Base-by-base conservation (phyloP, 192 early-diverging fungal species). In the Podila epicladia region DNA sequence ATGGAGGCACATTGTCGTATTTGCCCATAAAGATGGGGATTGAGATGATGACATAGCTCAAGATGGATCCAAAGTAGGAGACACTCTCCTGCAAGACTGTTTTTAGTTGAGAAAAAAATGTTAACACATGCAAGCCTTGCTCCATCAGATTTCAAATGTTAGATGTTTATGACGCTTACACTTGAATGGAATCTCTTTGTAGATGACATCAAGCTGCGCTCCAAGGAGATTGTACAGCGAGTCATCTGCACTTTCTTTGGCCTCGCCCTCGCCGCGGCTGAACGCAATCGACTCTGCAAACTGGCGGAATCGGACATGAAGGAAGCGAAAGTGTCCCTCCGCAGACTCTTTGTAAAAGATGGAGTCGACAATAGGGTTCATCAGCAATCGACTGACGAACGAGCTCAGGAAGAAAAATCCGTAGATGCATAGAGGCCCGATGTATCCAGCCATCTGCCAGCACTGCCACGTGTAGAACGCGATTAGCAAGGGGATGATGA, bases 251-350 rank as follows among this genome's bases (percentile, higher is more conserved):
- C 85, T 62, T 7, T 63, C 57, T 45, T 85, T 82, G 71, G 96
- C 95, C 58, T 84, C 82, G 4, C 73, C 65, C 80, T 96, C 94
- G 26, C 95, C 93, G n/a, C 89, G 84, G 70, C 92, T 87, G 62
- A 98, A 92, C 6, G 95, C 92, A 73, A 98, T 92, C 0, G 92
- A 84, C 71, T 97, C 95, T 29, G 93, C 91, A 84, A 88, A 89
- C 57, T 90, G 88, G 15, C 93, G 86, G 37, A 93, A 84, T 5
- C 92, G 87, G 33, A 94, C 87, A 66, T 95, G 92, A 38, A 90
- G 75, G 71, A 89, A 94, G 64, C 88, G 87, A 63, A 95, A 93
- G 62, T 95, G 88, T 9, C 96, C 96, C 80, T 98, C 96, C 0
- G 89, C 87, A 20, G 85, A 86, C 74, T 98, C 95, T 64, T 89